phyloP scores from a whole-genome alignment of 2,329 filamentous ascomycete species.

The Hortaea werneckii region DNA sequence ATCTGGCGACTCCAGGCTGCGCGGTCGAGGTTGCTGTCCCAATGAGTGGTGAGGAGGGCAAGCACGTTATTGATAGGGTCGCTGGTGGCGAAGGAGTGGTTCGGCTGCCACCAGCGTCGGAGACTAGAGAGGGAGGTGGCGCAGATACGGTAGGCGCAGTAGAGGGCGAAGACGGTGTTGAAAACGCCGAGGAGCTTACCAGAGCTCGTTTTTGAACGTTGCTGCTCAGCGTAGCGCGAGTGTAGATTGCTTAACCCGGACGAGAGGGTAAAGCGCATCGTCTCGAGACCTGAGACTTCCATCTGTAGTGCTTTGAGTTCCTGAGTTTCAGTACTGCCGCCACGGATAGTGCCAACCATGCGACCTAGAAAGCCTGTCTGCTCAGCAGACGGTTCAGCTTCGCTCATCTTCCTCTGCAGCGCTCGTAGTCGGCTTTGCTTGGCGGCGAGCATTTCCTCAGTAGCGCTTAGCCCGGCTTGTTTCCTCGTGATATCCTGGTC shows the following conservation, averaged over 20 bases:
- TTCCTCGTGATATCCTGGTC: constrained; percentile 69
- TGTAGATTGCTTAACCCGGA: constrained; percentile 55
- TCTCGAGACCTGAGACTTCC: constrained; percentile 69
- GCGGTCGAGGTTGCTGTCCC: constrained; percentile 73
- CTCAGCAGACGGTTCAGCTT: constrained; percentile 24
- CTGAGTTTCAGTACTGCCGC: constrained; percentile 48
- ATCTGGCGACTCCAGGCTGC: constrained; percentile 76
- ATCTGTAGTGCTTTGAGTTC: constrained; percentile 51
- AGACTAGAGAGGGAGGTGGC: constrained; percentile 61
- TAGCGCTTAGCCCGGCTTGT: constrained; percentile 66
- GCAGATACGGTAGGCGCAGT: constrained; percentile 74
- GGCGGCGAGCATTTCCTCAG: constrained; percentile 65
- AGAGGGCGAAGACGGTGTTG: constrained; percentile 62
- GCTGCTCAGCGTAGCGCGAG: constrained; percentile 51
- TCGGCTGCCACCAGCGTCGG: constrained; percentile 42
- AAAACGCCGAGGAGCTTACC: constrained; percentile 56
- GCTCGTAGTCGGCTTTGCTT: constrained; percentile 65
- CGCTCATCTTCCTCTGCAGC: constrained; percentile 54
- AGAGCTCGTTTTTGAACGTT: constrained; percentile 54
- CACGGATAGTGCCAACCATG: constrained; percentile 60
- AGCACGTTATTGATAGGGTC: constrained; percentile 80
- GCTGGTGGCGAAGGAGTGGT: constrained; percentile 51
- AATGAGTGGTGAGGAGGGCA: constrained; percentile 69
- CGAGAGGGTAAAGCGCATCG: constrained; percentile 64
- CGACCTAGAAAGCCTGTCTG: constrained; percentile 57